Percentiles rank a stretch among this genome's conserved stretches.
phyloP scores from a whole-genome alignment of 768 basidiomycete genomes.

The Boletus speciosus region DNA sequence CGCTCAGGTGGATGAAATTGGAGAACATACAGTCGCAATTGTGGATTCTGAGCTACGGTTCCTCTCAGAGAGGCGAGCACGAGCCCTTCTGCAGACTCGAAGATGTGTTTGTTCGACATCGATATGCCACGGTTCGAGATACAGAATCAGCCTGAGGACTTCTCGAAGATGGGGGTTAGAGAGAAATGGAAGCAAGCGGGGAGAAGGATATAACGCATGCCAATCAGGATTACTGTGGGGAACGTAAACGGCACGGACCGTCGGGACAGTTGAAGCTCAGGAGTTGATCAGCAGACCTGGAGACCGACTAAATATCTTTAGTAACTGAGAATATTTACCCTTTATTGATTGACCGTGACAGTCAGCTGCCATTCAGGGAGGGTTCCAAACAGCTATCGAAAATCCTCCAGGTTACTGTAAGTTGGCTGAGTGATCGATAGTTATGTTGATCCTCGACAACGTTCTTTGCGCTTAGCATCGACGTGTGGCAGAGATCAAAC shows the following conservation, averaged over 20 bases:
- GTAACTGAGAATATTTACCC: too few species aligned
- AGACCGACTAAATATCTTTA: too few species aligned
- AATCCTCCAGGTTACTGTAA: too few species aligned
- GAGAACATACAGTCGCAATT: slow-evolving; percentile 35
- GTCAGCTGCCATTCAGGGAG: too few species aligned
- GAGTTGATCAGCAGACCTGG: not conserved
- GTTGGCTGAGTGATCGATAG: too few species aligned
- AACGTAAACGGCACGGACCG: not conserved
- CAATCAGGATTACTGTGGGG: not conserved
- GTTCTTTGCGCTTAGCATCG: too few species aligned
- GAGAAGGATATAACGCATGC: too few species aligned
- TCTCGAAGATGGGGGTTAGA: not conserved
- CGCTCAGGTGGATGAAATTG: not conserved
- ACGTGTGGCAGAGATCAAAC: too few species aligned
- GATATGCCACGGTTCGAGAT: not conserved
- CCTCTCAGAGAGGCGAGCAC: slow-evolving; percentile 44
- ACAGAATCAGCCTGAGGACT: not conserved
- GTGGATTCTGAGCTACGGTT: slow-evolving; percentile 39
- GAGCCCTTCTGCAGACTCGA: slow-evolving; percentile 35
- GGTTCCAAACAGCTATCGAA: too few species aligned
- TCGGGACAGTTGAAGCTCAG: not conserved
- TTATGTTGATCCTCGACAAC: too few species aligned
- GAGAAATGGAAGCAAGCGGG: not conserved
- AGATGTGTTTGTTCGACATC: not conserved
- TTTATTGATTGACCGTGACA: too few species aligned